These are phyloP conservation scores for Atractiella rhizophila DNA, from an alignment of 768 basidiomycete genomes.

Conservation along the genomic window DNA sequence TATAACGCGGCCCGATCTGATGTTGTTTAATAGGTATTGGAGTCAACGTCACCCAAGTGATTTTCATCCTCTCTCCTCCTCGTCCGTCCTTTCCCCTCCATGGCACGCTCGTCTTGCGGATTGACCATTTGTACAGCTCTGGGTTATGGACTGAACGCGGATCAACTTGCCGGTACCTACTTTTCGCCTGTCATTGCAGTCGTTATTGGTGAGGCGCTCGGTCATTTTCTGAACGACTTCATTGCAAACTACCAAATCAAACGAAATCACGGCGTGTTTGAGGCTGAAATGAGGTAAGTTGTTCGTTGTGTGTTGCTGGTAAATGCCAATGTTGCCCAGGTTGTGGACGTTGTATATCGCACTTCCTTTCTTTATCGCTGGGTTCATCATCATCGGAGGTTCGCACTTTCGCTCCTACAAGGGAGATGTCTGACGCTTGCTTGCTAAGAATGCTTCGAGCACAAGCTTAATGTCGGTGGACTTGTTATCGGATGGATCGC, in stretches of 20 bases:
- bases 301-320: no score
- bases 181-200: slow-evolving; percentile 26
- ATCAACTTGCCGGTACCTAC: slow-evolving; percentile 9
- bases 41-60: slow-evolving; percentile 35
- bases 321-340: background rate
- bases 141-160: background rate
- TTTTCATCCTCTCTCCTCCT: slow-evolving; percentile 23
- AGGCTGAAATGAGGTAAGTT: slow-evolving; percentile 35
- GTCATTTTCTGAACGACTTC: slow-evolving; percentile 32
- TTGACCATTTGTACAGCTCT: no score
- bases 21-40: slow-evolving; percentile 26
- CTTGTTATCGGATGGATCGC: slow-evolving; percentile 45
- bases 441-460: background rate
- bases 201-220: slow-evolving; percentile 30
- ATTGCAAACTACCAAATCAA: slow-evolving; percentile 28
- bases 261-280: slow-evolving; percentile 34
- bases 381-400: slow-evolving; percentile 36
- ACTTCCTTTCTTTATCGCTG: slow-evolving; percentile 35
- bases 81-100: slow-evolving; percentile 33
- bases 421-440: background rate
- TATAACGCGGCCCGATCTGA: no score
- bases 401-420: slow-evolving; percentile 25
- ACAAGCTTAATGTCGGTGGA: slow-evolving; percentile 17
- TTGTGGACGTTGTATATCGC: slow-evolving; percentile 37
- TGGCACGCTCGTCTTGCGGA: slow-evolving; percentile 22